These are phyloP conservation scores for Aspergillus arachidicola DNA, from an alignment of 2,329 filamentous ascomycete species.

Conservation along the genomic window DNA sequence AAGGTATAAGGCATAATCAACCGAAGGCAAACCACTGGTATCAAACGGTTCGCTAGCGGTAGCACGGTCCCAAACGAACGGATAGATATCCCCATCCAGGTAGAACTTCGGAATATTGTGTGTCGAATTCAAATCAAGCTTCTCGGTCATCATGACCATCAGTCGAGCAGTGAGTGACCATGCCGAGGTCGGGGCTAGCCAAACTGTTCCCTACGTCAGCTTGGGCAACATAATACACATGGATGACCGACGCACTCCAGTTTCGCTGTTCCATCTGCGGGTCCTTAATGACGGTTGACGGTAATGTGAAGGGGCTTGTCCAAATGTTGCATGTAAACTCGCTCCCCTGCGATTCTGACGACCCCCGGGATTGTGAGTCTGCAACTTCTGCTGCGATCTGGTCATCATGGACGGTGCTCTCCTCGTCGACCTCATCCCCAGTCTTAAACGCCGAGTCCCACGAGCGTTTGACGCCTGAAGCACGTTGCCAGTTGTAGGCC, in stretches of 20 bases:
- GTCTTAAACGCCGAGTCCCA: background rate
- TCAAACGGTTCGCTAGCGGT: background rate
- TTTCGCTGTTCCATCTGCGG: background rate
- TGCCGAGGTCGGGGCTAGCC: background rate
- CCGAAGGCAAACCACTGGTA: background rate
- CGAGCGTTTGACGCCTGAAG: background rate
- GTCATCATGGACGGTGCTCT: background rate
- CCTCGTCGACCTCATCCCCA: background rate
- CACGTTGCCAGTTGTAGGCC: background rate
- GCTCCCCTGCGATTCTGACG: background rate
- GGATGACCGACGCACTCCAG: background rate
- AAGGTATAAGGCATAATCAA: constrained; percentile 20
- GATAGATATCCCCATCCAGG: background rate
- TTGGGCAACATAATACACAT: background rate
- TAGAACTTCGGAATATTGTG: background rate
- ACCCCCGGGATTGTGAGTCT: background rate
- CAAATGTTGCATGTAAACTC: background rate
- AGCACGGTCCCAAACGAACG: background rate
- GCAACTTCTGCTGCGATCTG: background rate
- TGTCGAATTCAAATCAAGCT: background rate
- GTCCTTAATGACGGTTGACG: background rate
- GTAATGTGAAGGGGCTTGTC: background rate
- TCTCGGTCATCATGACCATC: background rate
- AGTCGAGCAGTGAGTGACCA: background rate
- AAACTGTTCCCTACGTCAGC: background rate